Conservation (phyloP, 495 filamentous ascomycete genomes). For the Aspergillus sclerotiicarbonarius region DNA sequence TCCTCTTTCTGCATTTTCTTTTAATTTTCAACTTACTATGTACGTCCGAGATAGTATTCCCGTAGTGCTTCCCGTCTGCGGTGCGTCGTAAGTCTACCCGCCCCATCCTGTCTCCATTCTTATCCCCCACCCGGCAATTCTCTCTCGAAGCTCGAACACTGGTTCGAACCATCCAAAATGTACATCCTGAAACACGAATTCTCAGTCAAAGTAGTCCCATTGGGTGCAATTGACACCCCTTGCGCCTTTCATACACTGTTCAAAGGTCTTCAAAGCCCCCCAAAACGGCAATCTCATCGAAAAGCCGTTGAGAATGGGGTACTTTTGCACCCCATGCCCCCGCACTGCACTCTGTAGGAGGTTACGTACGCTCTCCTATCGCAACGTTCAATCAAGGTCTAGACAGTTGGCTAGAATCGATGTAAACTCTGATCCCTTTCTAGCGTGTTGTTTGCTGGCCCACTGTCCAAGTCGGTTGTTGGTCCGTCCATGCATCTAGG, state of each 20-base stretch:
- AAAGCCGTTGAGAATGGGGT: background rate
- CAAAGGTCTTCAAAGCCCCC: background rate
- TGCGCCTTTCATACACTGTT: background rate
- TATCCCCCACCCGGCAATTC: background rate
- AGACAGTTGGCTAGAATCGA: background rate
- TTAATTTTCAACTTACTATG: background rate
- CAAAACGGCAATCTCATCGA: background rate
- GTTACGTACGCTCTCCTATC: background rate
- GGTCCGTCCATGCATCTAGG: background rate
- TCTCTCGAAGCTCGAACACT: background rate
- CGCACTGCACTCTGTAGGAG: background rate
- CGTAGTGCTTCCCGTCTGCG: background rate
- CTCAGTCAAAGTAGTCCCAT: background rate
- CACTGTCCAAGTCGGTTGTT: background rate
- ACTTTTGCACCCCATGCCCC: background rate
- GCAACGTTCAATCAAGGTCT: background rate
- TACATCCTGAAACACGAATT: background rate
- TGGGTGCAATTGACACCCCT: background rate
- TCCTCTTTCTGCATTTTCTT: background rate
- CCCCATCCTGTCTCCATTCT: background rate
- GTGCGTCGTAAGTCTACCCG: background rate
- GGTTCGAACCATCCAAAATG: background rate
- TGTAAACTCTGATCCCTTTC: background rate
- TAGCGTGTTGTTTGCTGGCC: background rate
- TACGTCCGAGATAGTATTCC: background rate